Evolutionary conservation across 208 protist genomes (phyloP), one percentile per base, ranked within the genome.

Genomic region (Leishmania arabica): DNA sequence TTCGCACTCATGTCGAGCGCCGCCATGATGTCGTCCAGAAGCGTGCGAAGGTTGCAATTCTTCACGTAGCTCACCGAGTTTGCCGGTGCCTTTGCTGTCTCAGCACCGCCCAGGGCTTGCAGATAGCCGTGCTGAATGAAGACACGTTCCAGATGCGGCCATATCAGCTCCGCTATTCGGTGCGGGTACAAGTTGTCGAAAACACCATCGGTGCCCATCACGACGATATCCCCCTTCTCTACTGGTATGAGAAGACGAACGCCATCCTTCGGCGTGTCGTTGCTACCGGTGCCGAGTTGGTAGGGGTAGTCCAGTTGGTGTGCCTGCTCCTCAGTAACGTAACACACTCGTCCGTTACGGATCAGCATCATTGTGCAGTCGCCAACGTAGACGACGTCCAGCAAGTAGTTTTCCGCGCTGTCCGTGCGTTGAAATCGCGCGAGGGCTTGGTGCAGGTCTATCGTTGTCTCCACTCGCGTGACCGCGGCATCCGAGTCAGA

Each of bases 111-210:
- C 11, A 71, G 68, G 0, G 64, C 70, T 11, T 62, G 31, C 3
- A 76, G 45, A 53, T 79, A 85, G 37, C 84, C 77, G 80, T 89
- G 85, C 78, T 82, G 45, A 24, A 72, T 42, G 70, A 84, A 88
- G 21, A 91, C 86, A 17, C 58, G 6, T 15, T 80, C 53, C 53
- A 92, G n/a, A 27, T 75, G 78, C 7, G 81, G 69, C 90, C 92
- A 95, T 65, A 94, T 51, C 1, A 88, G n/a, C 31, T 86, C 82
- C 2, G 70, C 81, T 51, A 93, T 86, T 24, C 80, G 76, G 6
- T 83, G 47, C 15, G 86, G 78, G 69, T 93, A 95, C 17, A 95
- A 27, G 45, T 95, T 95, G 80, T 95, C 92, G 77, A 95, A 95
- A 21, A 95, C 21, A 45, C 92, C 92, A 78, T 95, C 92, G 47